Percentiles rank a stretch among this genome's conserved stretches.
Evolutionary conservation across 139 green algal genomes (phyloP).

Genomic region (Zygnema cylindricum): DNA sequence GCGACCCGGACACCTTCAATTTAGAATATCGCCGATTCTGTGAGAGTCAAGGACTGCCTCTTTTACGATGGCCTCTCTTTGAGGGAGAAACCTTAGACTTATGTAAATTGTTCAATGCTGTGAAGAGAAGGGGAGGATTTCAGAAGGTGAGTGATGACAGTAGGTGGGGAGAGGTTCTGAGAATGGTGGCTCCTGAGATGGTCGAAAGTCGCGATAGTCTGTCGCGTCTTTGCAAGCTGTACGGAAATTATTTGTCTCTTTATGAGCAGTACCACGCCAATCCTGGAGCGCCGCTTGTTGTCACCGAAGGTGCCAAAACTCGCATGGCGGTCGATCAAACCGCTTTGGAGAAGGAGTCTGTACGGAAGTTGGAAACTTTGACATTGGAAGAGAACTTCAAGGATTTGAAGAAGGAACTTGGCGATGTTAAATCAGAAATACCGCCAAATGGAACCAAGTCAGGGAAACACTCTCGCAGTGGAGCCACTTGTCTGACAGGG

Average conservation of each 20-base stretch:
- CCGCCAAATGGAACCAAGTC: not conserved
- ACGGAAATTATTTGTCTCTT: conserved; percentile 78
- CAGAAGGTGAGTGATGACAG: conserved; percentile 72
- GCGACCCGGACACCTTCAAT: conserved; percentile 65
- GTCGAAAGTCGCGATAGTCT: not conserved
- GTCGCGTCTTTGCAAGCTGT: conserved; percentile 71
- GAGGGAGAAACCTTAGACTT: conserved; percentile 27
- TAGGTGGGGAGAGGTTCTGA: conserved; percentile 77
- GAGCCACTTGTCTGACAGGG: not conserved
- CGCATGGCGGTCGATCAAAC: not conserved
- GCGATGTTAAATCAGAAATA: too few relatives aligned
- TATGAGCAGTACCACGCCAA: conserved; percentile 59
- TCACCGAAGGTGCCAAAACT: not conserved
- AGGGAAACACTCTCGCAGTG: not conserved
- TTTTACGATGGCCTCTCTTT: conserved; percentile 13
- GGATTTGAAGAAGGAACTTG: not conserved
- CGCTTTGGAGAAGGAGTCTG: not conserved
- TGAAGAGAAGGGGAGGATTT: conserved; percentile 59
- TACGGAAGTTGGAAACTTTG: not conserved
- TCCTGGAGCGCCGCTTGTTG: not conserved
- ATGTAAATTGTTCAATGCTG: conserved; percentile 42
- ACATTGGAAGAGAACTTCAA: not conserved
- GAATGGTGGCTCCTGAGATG: conserved; percentile 67
- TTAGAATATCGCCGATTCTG: conserved; percentile 72
- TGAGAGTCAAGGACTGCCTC: conserved; percentile 18